These are phyloP conservation scores for Proliferodiscus dingleyae DNA, from an alignment of 2,329 filamentous ascomycete species.

Conservation along the genomic window DNA sequence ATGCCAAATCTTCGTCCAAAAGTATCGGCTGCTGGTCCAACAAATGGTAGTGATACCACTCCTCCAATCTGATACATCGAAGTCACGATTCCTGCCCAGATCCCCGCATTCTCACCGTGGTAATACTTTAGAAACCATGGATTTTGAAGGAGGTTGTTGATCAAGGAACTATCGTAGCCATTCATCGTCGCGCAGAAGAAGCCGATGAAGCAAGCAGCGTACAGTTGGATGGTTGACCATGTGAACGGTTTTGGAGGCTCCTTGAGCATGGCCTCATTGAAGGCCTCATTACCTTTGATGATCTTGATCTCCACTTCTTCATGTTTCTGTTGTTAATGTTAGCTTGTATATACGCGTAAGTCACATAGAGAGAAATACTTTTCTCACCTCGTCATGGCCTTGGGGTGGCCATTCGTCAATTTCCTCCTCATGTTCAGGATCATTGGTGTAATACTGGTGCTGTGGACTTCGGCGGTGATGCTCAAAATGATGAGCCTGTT, in stretches of 20 bases:
- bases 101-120: constrained; percentile 38
- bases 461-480: too few relatives aligned
- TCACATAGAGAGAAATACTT: neutral
- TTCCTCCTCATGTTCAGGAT: neutral
- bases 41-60: constrained; percentile 42
- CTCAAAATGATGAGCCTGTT: too few relatives aligned
- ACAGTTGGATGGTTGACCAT: constrained; percentile 37
- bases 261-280: constrained; percentile 49
- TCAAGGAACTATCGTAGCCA: constrained; percentile 47
- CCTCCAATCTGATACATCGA: constrained; percentile 50
- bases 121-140: constrained; percentile 38
- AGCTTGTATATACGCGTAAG: neutral
- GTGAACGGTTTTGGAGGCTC: constrained; percentile 44
- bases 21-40: constrained; percentile 43
- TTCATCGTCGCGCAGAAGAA: constrained; percentile 49
- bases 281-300: constrained; percentile 48
- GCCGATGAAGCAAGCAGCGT: constrained; percentile 41
- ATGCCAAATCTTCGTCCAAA: constrained; percentile 45
- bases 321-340: constrained; percentile 20
- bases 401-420: neutral
- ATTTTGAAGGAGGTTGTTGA: constrained; percentile 44
- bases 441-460: too few relatives aligned
- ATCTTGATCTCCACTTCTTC: constrained; percentile 35
- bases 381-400: constrained; percentile 12
- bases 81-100: constrained; percentile 46